Evolutionary conservation across 2,329 filamentous ascomycete species (phyloP), one percentile per base, ranked within the genome.

Genomic region (Fusarium multiceps): DNA sequence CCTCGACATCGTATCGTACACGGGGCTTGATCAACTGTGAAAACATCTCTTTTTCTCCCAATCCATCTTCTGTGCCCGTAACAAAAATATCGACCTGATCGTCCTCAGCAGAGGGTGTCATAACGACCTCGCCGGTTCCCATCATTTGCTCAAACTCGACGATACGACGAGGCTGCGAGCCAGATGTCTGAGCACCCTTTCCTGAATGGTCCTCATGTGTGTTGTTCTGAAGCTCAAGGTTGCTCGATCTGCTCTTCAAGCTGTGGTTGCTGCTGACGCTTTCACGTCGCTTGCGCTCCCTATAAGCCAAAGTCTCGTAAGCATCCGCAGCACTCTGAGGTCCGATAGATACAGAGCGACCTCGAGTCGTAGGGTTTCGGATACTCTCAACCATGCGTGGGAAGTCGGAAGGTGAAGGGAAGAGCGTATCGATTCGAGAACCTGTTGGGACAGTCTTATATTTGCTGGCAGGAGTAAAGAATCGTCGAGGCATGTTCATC

Each of bases 1-100:
- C 95, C 80, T 99, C 96, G n/a, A 98, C 95, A 80, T 99, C 96
- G 77, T 98, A 99, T 73, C 94, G 87, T 63, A 98, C 94, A 72
- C 96, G 89, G 50, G 96, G 94, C 81, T 92, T 93, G 68, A 94
- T 90, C 58, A 98, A 85, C 77, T 87, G 89, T 46, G 90, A 91
- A 79, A 98, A 98, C 79, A 98, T 90, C 77, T 97, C 92, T 72
- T 86, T 87, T 78, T 94, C 91, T 49, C 89, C 89, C 27, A 87
- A 74, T 72, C 87, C 85, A 46, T 87, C 82, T 25, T 82, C 81
- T 14, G 81, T 80, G 7, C 60, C 66, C 16, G 69, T 75, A 49
- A 73, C 66, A 32, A 83, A 81, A 42, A 77, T 71, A 50, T 78
- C 77, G 21, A 79, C 77, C 21, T 77, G 75, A 40, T 76, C 74